Evolutionary conservation across 2,329 filamentous ascomycete genomes (phyloP), one percentile per base, ranked within the genome.

Genomic region (Colletotrichum sp.): DNA sequence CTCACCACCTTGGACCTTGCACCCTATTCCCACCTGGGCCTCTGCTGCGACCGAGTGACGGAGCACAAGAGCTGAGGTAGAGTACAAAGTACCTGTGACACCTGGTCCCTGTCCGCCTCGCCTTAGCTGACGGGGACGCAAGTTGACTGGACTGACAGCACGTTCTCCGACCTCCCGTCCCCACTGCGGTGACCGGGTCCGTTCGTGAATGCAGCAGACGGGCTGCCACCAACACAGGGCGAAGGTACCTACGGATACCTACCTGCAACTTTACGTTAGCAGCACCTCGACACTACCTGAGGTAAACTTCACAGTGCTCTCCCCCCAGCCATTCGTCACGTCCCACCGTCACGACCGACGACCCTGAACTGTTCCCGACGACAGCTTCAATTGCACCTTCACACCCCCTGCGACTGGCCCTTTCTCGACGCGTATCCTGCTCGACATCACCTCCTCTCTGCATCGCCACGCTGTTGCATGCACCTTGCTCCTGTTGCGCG

Each of bases 381-480:
- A 32, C 69, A 57, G 69, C 63, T 62, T 76, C 73, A 76, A 72
- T 68, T 68, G 73, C 63, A 34, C 29, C 27, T 25, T 22, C 36
- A 8, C 9, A 32, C 52, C 32, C 62, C 30, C 49, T 49, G 9
- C 59, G n/a, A 65, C 27, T n/a, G 25, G 16, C 5, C 52, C 27
- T 32, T 25, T 39, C 32, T 29, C 34, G 69, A 25, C 27, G 25
- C 39, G 11, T 52, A 13, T n/a, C n/a, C 27, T 34, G 7, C 39
- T 22, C 22, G 34, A 19, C 25, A 19, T 30, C 55, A 19, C 32
- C 13, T 29, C 11, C n/a, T 15, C n/a, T 15, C 8, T 22, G 13
- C 73, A 57, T 55, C 32, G 13, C 27, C 30, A 5, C 16, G 12
- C 4, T 72, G 32, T 57, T 76, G 57, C 39, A 76, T 52, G 73